phyloP scores from a whole-genome alignment of 2,329 filamentous ascomycete genomes.

The Mycosphaerella sp. region DNA sequence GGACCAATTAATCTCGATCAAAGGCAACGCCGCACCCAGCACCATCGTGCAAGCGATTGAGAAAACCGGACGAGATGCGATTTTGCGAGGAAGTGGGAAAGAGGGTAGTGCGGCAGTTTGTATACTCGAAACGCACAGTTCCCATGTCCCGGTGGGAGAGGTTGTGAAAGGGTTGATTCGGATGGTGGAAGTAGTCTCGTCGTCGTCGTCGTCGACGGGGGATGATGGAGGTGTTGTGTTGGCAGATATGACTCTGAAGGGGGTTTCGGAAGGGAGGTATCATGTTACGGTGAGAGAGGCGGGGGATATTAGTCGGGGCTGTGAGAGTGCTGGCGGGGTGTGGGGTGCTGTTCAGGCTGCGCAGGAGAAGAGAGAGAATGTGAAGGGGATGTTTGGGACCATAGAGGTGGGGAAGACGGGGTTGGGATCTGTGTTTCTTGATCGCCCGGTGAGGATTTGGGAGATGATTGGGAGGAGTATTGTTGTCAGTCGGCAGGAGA shows the following conservation, averaged over 20 bases:
- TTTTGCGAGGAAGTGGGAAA: constrained; percentile 79
- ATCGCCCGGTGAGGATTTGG: constrained; percentile 82
- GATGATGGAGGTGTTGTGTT: constrained; percentile 60
- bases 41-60: constrained; percentile 85
- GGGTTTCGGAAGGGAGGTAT: constrained; percentile 74
- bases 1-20: constrained; percentile 75
- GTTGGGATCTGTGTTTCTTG: constrained; percentile 71
- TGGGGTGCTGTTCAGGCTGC: constrained; percentile 57
- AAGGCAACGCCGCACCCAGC: constrained; percentile 87
- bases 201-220: too few relatives aligned
- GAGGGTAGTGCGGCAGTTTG: constrained; percentile 84
- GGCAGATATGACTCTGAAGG: constrained; percentile 79
- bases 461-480: constrained; percentile 92
- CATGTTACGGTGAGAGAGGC: constrained; percentile 76
- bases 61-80: constrained; percentile 84
- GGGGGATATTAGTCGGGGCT: constrained; percentile 79
- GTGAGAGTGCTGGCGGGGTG: constrained; percentile 72
- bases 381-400: constrained; percentile 63
- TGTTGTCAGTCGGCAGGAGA: constrained; percentile 63
- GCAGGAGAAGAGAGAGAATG: constrained; percentile 41
- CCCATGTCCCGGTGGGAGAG: constrained; percentile 31
- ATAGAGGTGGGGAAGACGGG: constrained; percentile 71
- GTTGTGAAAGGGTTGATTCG: constrained; percentile 78
- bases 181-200: constrained; percentile 90
- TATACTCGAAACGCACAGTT: constrained; percentile 78